Evolutionary conservation across 768 basidiomycete genomes (phyloP), one percentile per base, ranked within the genome.

Genomic region (Ramaria sp.): DNA sequence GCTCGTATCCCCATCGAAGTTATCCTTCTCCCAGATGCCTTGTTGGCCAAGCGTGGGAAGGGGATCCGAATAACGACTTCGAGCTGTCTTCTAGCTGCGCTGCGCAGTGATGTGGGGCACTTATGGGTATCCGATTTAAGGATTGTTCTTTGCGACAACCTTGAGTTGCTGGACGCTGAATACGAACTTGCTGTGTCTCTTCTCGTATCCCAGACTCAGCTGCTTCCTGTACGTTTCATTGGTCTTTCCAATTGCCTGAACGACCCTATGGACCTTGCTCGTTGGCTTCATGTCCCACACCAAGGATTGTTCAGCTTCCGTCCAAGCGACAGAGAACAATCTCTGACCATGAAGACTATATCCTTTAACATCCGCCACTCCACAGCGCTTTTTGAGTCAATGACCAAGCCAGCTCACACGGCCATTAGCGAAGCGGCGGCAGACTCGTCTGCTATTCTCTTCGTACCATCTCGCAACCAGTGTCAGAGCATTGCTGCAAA

Each of bases 351-450:
- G 31, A 77, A 78, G 17, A 78, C 82, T 12, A 83, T 88, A 54
- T 78, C 90, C 0, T 97, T 95, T 71, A 85, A 83, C 17, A 86
- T 92, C 46, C 81, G 91, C 0, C 83, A 92, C 63, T 96, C 94
- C 4, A 78, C 86, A 0, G 83, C 90, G 0, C 75, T 98, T 19
- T 84, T 92, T 71, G 94, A 93, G 64, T 80, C 84, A 1, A 96
- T 98, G 86, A 81, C 88, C 48, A 94, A 91, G 66, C 92, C 95
- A 3, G 83, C 86, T 1, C 89, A 94, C 69, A 70, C 81, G 10
- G 83, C 83, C n/a, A 82, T 96, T 59, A 78, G 71, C 57, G 65
- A 71, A 13, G 72, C 72, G 2, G 66, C 72, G 1, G 64, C 67
- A 12, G 73, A 70, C 7, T 77, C 78, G 56, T 73, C 78, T 2